Conservation (phyloP, 306 rosid species). For the Lupinus albus region DNA sequence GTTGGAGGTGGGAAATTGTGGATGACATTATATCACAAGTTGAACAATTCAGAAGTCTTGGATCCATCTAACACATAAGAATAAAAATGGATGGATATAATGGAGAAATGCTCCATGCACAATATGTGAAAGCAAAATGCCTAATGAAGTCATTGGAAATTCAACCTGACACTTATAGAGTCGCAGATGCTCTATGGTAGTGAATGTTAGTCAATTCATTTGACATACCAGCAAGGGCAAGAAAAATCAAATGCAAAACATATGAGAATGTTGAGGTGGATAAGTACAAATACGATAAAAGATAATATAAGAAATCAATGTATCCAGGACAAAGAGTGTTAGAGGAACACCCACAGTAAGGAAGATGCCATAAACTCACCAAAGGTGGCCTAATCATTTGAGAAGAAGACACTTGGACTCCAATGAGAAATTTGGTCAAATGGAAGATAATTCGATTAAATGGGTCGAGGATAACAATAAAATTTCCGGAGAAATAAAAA, state of each 20-base stretch:
- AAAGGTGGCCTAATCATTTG: not conserved
- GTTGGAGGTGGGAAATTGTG: not conserved
- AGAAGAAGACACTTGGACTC: not conserved
- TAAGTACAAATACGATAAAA: not conserved
- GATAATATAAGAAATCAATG: not conserved
- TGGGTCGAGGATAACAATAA: not conserved
- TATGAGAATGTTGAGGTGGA: not conserved
- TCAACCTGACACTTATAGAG: not conserved
- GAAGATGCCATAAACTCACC: not conserved
- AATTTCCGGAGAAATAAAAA: conserved; percentile 5
- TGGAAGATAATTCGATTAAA: conserved; percentile 13
- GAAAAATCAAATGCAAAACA: not conserved
- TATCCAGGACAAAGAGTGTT: not conserved
- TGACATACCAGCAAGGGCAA: not conserved
- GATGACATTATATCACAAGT: not conserved
- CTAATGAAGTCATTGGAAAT: not conserved
- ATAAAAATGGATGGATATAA: not conserved
- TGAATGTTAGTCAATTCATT: not conserved
- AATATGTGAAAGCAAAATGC: not conserved
- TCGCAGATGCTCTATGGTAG: not conserved
- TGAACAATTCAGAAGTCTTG: not conserved
- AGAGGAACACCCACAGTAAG: not conserved
- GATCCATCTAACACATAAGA: not conserved
- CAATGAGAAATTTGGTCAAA: not conserved
- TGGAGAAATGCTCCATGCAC: not conserved